Conservation (phyloP, 257 asterid genomes). For the Solanum pinnatisectum region DNA sequence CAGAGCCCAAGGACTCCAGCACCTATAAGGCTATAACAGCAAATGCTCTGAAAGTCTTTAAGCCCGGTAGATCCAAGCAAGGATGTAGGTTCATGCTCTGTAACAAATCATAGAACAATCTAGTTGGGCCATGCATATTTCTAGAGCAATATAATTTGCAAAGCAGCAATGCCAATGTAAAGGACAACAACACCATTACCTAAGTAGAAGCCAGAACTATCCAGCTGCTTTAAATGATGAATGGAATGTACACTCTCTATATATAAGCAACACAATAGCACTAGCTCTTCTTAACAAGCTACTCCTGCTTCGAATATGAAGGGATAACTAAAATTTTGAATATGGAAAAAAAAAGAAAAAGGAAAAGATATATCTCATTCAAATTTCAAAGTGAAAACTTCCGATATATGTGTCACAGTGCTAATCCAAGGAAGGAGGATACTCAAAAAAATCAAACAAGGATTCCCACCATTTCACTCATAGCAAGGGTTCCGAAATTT, state of each 20-base stretch:
- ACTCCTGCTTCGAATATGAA: not conserved
- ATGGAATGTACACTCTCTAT: not conserved
- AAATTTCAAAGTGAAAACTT: not conserved
- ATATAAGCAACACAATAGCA: not conserved
- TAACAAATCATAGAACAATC: not conserved
- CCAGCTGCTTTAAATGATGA: not conserved
- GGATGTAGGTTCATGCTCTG: not conserved
- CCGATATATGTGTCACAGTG: not conserved
- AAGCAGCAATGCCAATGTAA: not conserved
- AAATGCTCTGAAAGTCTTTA: conserved; percentile 23
- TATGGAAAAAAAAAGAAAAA: not conserved
- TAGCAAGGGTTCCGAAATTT: not conserved
- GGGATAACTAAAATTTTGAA: not conserved
- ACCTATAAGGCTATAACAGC: conserved; percentile 27
- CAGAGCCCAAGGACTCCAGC: conserved; percentile 40
- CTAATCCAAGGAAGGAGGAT: not conserved
- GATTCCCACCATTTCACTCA: not conserved
- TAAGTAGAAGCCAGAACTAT: not conserved
- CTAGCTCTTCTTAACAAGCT: not conserved
- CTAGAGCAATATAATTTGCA: not conserved
- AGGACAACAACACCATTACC: not conserved
- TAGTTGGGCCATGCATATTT: not conserved
- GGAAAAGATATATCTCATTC: not conserved
- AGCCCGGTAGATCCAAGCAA: conserved; percentile 15
- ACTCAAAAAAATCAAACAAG: not conserved